A percentile compares a stretch with the other conserved stretches of the same genome.
phyloP scores from a whole-genome alignment of 2,329 filamentous ascomycete genomes.

The Parastagonospora avenae region DNA sequence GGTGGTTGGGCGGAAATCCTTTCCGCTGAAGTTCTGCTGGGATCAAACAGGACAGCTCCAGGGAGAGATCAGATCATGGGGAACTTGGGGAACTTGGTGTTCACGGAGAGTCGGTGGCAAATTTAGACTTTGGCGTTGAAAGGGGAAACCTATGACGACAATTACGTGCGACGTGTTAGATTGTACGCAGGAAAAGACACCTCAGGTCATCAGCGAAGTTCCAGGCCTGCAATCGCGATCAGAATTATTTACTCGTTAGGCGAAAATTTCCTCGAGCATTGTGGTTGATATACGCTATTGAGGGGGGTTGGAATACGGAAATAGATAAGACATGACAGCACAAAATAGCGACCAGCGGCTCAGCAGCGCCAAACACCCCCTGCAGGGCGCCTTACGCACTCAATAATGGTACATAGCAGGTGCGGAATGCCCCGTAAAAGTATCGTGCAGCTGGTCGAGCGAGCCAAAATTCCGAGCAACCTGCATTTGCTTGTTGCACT shows the following conservation, averaged over 20 bases:
- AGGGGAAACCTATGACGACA: no score
- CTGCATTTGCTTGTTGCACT: conserved; percentile 9
- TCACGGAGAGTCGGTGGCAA: no score
- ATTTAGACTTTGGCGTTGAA: no score
- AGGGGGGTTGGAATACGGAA: background rate
- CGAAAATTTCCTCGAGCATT: background rate
- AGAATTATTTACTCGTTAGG: background rate
- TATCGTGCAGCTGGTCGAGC: conserved; percentile 12
- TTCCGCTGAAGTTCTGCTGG: no score
- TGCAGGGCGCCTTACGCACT: background rate
- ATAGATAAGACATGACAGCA: background rate
- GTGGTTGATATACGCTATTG: background rate
- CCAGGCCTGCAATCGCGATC: no score
- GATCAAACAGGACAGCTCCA: no score
- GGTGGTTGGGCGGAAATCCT: no score
- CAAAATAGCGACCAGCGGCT: background rate
- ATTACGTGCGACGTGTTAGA: no score
- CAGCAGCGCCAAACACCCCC: background rate
- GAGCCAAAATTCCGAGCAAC: conserved; percentile 16
- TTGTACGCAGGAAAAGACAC: no score
- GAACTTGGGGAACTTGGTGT: no score
- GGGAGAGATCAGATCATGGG: no score
- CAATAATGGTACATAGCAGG: conserved; percentile 8
- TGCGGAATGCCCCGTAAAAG: conserved; percentile 11
- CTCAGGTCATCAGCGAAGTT: no score